phyloP scores from a whole-genome alignment of 495 filamentous ascomycete genomes.

The Penicillium subrubescens region DNA sequence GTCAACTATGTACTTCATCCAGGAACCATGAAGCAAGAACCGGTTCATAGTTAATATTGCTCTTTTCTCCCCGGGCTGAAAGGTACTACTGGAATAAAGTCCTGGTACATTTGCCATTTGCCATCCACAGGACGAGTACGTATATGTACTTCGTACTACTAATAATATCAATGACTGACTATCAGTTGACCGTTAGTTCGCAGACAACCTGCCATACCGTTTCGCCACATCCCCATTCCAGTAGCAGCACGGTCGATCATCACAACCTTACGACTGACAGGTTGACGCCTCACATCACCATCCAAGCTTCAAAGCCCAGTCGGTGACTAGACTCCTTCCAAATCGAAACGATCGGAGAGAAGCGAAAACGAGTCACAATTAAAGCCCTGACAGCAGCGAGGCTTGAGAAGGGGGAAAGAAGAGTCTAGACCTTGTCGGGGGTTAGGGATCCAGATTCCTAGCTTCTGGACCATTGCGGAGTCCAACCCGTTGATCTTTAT shows the following conservation, averaged over 20 bases:
- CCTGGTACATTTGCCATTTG: neutral
- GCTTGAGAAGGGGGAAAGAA: too few relatives aligned
- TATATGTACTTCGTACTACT: neutral
- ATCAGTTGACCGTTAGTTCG: neutral
- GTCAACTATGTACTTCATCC: neutral
- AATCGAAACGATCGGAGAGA: slow-evolving; percentile 4
- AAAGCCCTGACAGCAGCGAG: neutral
- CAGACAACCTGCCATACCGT: neutral
- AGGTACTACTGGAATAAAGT: neutral
- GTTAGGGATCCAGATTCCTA: neutral
- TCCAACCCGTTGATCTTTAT: slow-evolving; percentile 16
- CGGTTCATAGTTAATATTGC: slow-evolving; percentile 3
- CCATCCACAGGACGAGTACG: neutral
- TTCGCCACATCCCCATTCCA: neutral
- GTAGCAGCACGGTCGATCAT: slow-evolving; percentile 8
- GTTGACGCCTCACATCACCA: slow-evolving; percentile 12
- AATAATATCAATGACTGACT: neutral
- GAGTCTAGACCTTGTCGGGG: slow-evolving; percentile 1
- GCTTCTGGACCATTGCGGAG: slow-evolving; percentile 27
- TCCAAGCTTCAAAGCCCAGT: neutral
- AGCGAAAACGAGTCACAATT: slow-evolving; percentile 1
- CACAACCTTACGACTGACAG: slow-evolving; percentile 1
- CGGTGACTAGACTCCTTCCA: slow-evolving; percentile 11
- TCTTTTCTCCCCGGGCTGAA: neutral
- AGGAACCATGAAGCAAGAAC: neutral